Evolutionary conservation across 2,329 filamentous ascomycete genomes (phyloP).

Genomic region (Cladosporium sp.): DNA sequence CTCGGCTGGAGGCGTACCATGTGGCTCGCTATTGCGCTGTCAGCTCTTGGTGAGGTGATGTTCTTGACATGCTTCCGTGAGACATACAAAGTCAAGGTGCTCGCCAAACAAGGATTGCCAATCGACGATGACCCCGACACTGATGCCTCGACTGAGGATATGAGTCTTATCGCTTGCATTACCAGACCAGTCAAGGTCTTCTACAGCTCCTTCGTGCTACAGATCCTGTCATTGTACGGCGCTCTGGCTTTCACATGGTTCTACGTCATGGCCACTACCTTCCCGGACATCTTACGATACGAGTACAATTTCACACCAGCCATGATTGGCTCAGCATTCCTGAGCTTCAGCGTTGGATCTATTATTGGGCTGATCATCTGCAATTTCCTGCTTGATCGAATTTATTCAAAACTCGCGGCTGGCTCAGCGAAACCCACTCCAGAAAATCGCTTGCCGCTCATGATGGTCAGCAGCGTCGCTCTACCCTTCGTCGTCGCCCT

Average conservation of each 20-base stretch:
- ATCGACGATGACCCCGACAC: slow-evolving; percentile 10
- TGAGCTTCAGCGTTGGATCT: slow-evolving; percentile 49
- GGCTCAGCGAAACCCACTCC: slow-evolving; percentile 37
- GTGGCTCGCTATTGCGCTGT: slow-evolving; percentile 48
- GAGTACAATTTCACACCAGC: slow-evolving; percentile 46
- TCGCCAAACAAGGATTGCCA: slow-evolving; percentile 25
- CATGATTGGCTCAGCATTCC: slow-evolving; percentile 50
- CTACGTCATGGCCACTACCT: slow-evolving; percentile 44
- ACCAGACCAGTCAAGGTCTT: slow-evolving; percentile 40
- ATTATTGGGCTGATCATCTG: slow-evolving; percentile 34
- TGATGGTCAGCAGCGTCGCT: slow-evolving; percentile 50
- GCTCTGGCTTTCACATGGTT: slow-evolving; percentile 42
- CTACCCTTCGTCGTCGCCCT: slow-evolving; percentile 52
- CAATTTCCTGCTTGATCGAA: slow-evolving; percentile 35
- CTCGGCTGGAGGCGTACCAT: slow-evolving; percentile 54
- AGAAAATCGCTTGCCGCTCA: slow-evolving; percentile 61
- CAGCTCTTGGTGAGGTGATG: slow-evolving; percentile 45
- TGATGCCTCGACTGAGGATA: not conserved
- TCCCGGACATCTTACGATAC: slow-evolving; percentile 40
- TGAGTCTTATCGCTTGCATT: slow-evolving; percentile 34
- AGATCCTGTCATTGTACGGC: slow-evolving; percentile 46
- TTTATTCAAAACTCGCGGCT: slow-evolving; percentile 31
- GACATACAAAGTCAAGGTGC: slow-evolving; percentile 58
- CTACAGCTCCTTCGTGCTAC: slow-evolving; percentile 51
- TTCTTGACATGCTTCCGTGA: slow-evolving; percentile 54